A percentile compares a stretch with the other conserved stretches of the same genome.
Conservation (phyloP, 371 early-diverging fungal genomes). For the Umbelopsis sp. region DNA sequence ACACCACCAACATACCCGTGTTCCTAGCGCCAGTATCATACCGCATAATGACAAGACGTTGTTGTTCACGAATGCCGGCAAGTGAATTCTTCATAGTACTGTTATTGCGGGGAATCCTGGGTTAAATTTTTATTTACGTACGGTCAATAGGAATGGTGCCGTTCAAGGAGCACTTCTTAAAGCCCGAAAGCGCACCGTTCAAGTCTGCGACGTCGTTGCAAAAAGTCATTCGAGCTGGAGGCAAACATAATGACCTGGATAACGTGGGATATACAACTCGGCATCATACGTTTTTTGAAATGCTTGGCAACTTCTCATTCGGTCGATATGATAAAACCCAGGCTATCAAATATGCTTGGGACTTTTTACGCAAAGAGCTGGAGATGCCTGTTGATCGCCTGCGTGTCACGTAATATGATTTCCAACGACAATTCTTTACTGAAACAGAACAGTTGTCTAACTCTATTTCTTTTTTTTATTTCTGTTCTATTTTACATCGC, state of each 20-base stretch:
- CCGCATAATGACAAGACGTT: constrained; percentile 75
- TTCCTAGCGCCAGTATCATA: constrained; percentile 62
- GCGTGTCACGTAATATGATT: constrained; percentile 60
- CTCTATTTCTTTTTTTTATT: not conserved
- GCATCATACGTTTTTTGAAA: constrained; percentile 86
- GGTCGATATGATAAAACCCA: constrained; percentile 65
- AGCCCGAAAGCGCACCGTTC: constrained; percentile 66
- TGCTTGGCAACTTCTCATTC: constrained; percentile 86
- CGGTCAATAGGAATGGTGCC: constrained; percentile 70
- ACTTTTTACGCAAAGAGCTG: constrained; percentile 68
- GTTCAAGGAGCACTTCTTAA: constrained; percentile 74
- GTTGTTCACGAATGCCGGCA: constrained; percentile 80
- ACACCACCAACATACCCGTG: constrained; percentile 46
- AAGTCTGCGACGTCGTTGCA: constrained; percentile 68
- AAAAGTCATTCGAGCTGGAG: constrained; percentile 82
- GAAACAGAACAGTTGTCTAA: not conserved
- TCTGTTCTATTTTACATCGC: no score
- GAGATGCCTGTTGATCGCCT: constrained; percentile 62
- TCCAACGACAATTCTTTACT: constrained; percentile 16
- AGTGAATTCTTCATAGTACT: not conserved
- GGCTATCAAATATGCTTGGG: constrained; percentile 74
- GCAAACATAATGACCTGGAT: constrained; percentile 83
- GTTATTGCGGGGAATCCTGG: not conserved
- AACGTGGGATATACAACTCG: constrained; percentile 80
- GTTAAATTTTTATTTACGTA: not conserved